Conservation (phyloP, 495 filamentous ascomycete genomes). For the Xylaria palmicola region DNA sequence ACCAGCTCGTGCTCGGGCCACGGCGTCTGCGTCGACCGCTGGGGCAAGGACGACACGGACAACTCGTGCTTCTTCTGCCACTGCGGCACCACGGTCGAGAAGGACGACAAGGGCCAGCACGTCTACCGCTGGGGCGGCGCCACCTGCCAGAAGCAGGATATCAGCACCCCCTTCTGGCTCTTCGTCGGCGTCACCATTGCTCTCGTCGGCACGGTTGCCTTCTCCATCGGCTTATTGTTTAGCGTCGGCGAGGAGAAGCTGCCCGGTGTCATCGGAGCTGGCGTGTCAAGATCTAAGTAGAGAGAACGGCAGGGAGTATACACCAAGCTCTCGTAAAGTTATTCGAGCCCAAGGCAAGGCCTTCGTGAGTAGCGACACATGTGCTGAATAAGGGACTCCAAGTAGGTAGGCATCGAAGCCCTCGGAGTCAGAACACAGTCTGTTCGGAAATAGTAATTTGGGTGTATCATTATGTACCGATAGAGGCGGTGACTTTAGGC, state of each 20-base stretch:
- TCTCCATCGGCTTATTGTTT: conserved; percentile 73
- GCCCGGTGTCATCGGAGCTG: conserved; percentile 84
- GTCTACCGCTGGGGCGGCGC: conserved; percentile 70
- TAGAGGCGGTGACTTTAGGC: conserved; percentile 1
- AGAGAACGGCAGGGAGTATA: not conserved
- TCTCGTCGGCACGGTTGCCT: conserved; percentile 57
- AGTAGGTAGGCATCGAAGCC: too few species aligned
- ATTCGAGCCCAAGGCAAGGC: not conserved
- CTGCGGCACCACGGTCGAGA: conserved; percentile 57
- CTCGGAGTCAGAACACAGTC: not conserved
- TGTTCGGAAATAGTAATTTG: not conserved
- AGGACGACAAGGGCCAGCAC: conserved; percentile 38
- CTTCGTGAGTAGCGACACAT: too few species aligned
- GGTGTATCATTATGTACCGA: conserved; percentile 18
- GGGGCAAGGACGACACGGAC: conserved; percentile 31
- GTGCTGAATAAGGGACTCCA: too few species aligned
- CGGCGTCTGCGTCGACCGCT: conserved; percentile 67
- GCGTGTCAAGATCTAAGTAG: conserved; percentile 64
- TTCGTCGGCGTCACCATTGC: conserved; percentile 67
- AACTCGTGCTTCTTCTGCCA: conserved; percentile 71
- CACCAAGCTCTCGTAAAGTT: not conserved
- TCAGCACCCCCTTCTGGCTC: conserved; percentile 84
- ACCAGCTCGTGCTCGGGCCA: conserved; percentile 77
- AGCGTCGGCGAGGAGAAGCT: conserved; percentile 75
- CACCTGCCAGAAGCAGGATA: conserved; percentile 88